These are phyloP conservation scores for Thelonectria discophora DNA, from an alignment of 2,329 filamentous ascomycete genomes.

Conservation along the genomic window DNA sequence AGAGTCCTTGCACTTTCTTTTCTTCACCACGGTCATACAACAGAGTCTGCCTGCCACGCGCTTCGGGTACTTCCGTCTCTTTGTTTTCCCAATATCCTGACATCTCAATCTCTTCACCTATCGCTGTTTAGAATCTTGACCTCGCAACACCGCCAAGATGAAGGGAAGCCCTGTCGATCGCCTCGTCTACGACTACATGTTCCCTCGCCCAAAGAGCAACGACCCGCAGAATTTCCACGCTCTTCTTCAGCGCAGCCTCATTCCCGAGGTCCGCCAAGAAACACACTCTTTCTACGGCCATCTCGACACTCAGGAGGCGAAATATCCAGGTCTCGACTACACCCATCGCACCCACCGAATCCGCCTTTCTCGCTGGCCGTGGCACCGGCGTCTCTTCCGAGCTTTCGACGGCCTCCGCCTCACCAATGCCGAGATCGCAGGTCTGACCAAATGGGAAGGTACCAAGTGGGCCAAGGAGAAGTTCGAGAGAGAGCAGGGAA, in stretches of 20 bases:
- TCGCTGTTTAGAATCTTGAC: background rate
- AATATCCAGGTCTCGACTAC: constrained; percentile 85
- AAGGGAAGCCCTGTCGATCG: constrained; percentile 75
- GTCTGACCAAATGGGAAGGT: constrained; percentile 82
- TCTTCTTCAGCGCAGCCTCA: constrained; percentile 74
- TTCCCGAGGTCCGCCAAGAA: constrained; percentile 81
- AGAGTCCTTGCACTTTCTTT: constrained; percentile 19
- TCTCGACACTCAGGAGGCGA: constrained; percentile 80
- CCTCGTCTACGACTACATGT: constrained; percentile 78
- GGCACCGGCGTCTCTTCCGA: constrained; percentile 79
- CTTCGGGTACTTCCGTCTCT: background rate
- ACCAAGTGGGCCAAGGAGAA: constrained; percentile 85
- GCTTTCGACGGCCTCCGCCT: constrained; percentile 76
- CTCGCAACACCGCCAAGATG: constrained; percentile 60
- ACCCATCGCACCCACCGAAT: constrained; percentile 76
- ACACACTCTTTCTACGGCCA: constrained; percentile 82
- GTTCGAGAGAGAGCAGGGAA: constrained; percentile 78
- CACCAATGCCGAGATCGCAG: constrained; percentile 74
- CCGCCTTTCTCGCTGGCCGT: constrained; percentile 79
- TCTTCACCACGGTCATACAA: background rate
- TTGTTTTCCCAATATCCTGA: background rate
- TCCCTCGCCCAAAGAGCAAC: constrained; percentile 70
- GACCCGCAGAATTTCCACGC: constrained; percentile 77
- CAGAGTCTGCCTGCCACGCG: background rate
- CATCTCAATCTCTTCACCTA: constrained; percentile 6